Percentiles rank a stretch among this genome's conserved stretches.
These are phyloP conservation scores for Strigomonas galati DNA, from an alignment of 208 protist species.

Conservation along the genomic window DNA sequence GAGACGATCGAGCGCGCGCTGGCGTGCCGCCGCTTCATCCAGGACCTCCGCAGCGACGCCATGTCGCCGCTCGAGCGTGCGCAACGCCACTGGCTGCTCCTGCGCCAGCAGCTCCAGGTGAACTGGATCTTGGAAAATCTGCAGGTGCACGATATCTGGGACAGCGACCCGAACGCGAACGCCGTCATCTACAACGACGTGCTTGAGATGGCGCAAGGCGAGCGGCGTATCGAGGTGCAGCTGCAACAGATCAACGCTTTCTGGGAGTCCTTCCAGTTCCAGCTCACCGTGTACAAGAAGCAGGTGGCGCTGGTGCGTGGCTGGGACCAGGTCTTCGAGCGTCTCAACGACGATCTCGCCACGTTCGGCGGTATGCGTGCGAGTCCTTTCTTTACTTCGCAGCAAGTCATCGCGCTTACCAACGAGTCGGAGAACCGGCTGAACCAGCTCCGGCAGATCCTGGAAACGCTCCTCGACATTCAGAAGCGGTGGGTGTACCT, in stretches of 20 bases:
- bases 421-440: conserved; percentile 94
- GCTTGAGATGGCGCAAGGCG: conserved; percentile 81
- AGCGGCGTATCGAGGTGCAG: conserved; percentile 85
- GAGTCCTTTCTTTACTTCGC: conserved; percentile 94
- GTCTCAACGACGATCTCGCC: conserved; percentile 93
- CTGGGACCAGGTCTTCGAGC: conserved; percentile 96
- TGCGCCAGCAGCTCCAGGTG: conserved; percentile 90
- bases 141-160: conserved; percentile 86
- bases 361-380: conserved; percentile 93
- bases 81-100: conserved; percentile 68
- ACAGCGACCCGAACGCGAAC: conserved; percentile 87
- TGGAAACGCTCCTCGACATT: conserved; percentile 94
- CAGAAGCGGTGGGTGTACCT: conserved; percentile 98
- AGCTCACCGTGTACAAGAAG: conserved; percentile 93
- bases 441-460: conserved; percentile 84
- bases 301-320: conserved; percentile 94
- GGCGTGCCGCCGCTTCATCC: conserved; percentile 69
- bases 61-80: conserved; percentile 86
- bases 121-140: conserved; percentile 85
- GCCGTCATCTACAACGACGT: conserved; percentile 94
- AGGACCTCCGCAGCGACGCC: conserved; percentile 92
- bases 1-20: conserved; percentile 38
- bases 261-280: conserved; percentile 93
- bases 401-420: conserved; percentile 56
- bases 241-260: conserved; percentile 83